Evolutionary conservation across 2,329 filamentous ascomycete genomes (phyloP).

Genomic region (Metarhizium humberi): DNA sequence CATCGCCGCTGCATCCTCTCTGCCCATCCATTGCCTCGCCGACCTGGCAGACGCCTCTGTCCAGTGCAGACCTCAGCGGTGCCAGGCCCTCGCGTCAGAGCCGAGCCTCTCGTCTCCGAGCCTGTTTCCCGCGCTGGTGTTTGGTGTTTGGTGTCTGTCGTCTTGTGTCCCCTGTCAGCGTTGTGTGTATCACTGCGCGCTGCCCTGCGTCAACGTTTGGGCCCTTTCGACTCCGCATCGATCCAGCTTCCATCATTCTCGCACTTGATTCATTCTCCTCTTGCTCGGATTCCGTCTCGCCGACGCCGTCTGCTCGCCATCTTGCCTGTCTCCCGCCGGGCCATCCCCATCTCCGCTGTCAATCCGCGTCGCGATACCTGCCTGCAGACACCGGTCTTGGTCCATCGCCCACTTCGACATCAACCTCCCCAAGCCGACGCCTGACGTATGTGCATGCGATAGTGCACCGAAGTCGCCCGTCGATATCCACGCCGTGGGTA

Average conservation of each 20-base stretch:
- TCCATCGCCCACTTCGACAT: not conserved
- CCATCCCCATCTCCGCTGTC: slow-evolving; percentile 4
- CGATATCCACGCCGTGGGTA: slow-evolving; percentile 54
- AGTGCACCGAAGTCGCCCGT: slow-evolving; percentile 32
- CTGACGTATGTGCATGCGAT: slow-evolving; percentile 36
- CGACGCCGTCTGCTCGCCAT: not conserved
- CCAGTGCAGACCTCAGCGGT: not conserved
- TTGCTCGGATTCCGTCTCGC: not conserved
- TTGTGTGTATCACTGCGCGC: slow-evolving; percentile 3
- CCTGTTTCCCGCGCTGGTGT: not conserved
- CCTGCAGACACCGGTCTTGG: slow-evolving; percentile 2
- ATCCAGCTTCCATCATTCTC: not conserved
- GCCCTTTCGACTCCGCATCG: slow-evolving; percentile 1
- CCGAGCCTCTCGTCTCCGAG: slow-evolving; percentile 2
- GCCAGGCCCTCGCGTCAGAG: slow-evolving; percentile 1
- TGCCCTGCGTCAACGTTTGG: slow-evolving; percentile 5
- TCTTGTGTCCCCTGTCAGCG: slow-evolving; percentile 2
- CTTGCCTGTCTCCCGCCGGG: not conserved
- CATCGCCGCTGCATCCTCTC: not conserved
- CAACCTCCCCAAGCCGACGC: slow-evolving; percentile 2
- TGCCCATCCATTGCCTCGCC: not conserved
- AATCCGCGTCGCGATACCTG: slow-evolving; percentile 8
- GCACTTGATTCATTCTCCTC: not conserved
- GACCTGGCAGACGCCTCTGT: not conserved
- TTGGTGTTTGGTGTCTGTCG: not conserved